Conservation (phyloP, 768 basidiomycete genomes). For the Chiua virens region DNA sequence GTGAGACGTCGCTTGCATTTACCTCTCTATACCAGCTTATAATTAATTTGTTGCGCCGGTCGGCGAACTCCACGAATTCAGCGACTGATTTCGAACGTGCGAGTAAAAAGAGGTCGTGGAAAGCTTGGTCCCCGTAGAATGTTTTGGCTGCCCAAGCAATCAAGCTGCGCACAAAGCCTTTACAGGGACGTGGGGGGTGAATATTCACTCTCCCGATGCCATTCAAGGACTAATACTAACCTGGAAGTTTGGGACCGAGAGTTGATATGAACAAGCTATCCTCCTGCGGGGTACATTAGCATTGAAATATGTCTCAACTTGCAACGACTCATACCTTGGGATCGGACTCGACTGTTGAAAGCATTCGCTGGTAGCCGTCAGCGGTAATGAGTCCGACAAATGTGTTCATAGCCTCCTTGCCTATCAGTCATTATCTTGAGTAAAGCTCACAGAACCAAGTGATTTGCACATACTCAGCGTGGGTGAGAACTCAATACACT, state of each 20-base stretch:
- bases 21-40: constrained; percentile 58
- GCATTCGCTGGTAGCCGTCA: constrained; percentile 72
- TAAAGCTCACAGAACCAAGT: constrained; percentile 7
- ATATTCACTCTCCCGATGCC: neutral
- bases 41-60: constrained; percentile 44
- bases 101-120: constrained; percentile 41
- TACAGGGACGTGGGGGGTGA: neutral
- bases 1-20: constrained; percentile 16
- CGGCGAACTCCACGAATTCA: constrained; percentile 48
- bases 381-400: constrained; percentile 68
- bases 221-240: constrained; percentile 30
- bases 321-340: constrained; percentile 44
- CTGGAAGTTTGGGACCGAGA: constrained; percentile 47
- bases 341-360: constrained; percentile 68
- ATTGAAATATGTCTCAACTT: neutral
- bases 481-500: constrained; percentile 70
- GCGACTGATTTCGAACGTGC: constrained; percentile 46
- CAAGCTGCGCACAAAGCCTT: constrained; percentile 44
- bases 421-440: constrained; percentile 30
- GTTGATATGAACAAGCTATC: constrained; percentile 49
- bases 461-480: constrained; percentile 44
- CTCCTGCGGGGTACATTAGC: constrained; percentile 37
- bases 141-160: constrained; percentile 43
- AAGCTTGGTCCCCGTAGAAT: constrained; percentile 46
- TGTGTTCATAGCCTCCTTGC: constrained; percentile 47